Evolutionary conservation across 148 eudicot genomes (phyloP).

Genomic region (Polygonum aviculare): DNA sequence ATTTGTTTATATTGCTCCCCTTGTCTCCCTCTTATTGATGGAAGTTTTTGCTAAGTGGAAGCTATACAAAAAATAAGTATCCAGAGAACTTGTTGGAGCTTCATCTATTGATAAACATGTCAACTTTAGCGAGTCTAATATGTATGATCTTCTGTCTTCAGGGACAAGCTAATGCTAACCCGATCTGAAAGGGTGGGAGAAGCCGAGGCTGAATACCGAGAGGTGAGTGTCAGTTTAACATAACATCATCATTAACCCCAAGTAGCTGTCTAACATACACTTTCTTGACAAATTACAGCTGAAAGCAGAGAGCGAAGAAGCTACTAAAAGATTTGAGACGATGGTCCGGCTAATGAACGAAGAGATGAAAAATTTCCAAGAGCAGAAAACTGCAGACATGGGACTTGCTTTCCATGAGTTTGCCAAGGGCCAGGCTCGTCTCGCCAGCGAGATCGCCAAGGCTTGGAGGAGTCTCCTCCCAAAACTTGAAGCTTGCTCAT

Average conservation of each 20-base stretch:
- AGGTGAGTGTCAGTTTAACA: slow-evolving; percentile 35
- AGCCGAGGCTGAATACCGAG: slow-evolving; percentile 71
- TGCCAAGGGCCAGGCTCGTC: slow-evolving; percentile 89
- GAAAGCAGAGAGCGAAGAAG: slow-evolving; percentile 79
- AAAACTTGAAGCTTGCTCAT: slow-evolving; percentile 78
- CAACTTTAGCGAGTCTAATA: neutral
- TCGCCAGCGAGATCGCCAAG: slow-evolving; percentile 71
- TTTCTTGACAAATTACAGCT: slow-evolving; percentile 32
- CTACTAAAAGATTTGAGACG: slow-evolving; percentile 63
- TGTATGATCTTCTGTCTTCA: slow-evolving; percentile 14
- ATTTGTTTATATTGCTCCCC: slow-evolving; percentile 1
- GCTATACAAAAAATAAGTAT: neutral
- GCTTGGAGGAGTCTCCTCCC: slow-evolving; percentile 96
- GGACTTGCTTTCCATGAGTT: slow-evolving; percentile 97
- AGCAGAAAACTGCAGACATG: slow-evolving; percentile 80
- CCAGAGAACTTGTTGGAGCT: neutral
- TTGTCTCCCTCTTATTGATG: neutral
- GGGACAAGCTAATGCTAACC: slow-evolving; percentile 72
- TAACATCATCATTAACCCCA: neutral
- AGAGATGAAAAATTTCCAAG: slow-evolving; percentile 81
- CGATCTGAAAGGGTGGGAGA: slow-evolving; percentile 74
- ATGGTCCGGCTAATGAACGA: slow-evolving; percentile 73
- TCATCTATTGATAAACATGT: neutral
- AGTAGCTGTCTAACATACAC: neutral
- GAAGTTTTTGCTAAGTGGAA: neutral